Base-by-base conservation (phyloP, 768 basidiomycete genomes). In the Hydnomerulius pinastri region DNA sequence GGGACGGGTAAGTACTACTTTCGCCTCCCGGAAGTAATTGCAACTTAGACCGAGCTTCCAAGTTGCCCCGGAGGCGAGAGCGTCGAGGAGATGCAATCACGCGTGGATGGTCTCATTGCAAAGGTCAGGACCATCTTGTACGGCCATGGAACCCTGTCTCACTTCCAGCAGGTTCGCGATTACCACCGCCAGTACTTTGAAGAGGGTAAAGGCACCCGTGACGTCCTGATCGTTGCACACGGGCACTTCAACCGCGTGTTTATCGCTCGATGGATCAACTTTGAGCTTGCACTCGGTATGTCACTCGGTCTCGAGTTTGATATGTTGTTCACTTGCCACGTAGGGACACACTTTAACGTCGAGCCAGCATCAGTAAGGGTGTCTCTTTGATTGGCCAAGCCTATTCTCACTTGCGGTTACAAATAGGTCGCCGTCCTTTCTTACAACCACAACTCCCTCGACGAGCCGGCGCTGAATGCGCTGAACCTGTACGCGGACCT, bases 61-160 rank as follows among this genome's bases (percentile, higher is more conserved):
- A 92, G 90, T 2, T 96, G 93, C 59, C 92, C 92, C 11, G 86
- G 84, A 15, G 95, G 95, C 21, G 95, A 98, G 73, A 86, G 83
- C 25, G 83, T 80, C 4, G 76, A 85, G 58, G 81, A 92, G 38
- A 92, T 98, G 88, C 70, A 81, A 51, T 66, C 70, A 42, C 82
- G 95, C 21, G 89, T 93, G 10, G 95, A 98, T 60, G 60, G 58
- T 43, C 79, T 93, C 27, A 87, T 96, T 48, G 70, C 69, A 37
- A 83, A 87, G 73, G 90, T 90, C 17, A 46, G 69, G 56, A 55
- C 55, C 10, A 24, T 25, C 24, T 35, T 6, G 33, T 36, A 29
- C 27, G 7, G n/a, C 15, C 11, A n/a, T 37, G 13, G 37, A 24
- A 23, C 15, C 49, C 30, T 36, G 25, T 40, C 53, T 62, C 41